phyloP scores from a whole-genome alignment of 2,329 filamentous ascomycete genomes.

The Paramyrothecium roridum region DNA sequence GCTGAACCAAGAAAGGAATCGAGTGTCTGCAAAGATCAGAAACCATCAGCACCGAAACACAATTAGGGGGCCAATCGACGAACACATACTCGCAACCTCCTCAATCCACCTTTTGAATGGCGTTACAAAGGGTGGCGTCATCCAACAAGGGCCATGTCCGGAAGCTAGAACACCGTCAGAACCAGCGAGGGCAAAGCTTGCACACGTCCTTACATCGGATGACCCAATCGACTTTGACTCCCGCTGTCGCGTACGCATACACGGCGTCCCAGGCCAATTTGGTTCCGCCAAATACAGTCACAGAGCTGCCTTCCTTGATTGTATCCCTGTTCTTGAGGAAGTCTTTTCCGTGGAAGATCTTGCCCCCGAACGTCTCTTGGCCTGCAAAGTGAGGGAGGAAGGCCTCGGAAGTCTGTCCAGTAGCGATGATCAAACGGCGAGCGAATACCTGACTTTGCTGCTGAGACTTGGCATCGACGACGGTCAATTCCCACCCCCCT shows the following conservation, averaged over 20 bases:
- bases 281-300: constrained; percentile 12
- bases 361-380: constrained; percentile 7
- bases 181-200: background rate
- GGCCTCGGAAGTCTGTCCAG: constrained; percentile 11
- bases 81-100: background rate
- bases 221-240: constrained; percentile 13
- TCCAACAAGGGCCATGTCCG: constrained; percentile 3
- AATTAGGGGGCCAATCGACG: too few relatives aligned
- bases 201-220: constrained; percentile 8
- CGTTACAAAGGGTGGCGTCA: background rate
- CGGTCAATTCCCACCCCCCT: background rate
- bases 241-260: constrained; percentile 6
- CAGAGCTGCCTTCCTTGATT: constrained; percentile 1
- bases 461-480: background rate
- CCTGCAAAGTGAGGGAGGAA: constrained; percentile 5
- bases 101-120: background rate
- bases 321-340: constrained; percentile 4
- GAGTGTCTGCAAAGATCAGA: background rate
- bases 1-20: constrained; percentile 56
- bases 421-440: constrained; percentile 10
- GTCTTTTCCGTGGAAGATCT: constrained; percentile 13
- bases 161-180: background rate
- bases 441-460: constrained; percentile 1
- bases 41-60: background rate
- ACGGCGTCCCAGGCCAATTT: constrained; percentile 14